Evolutionary conservation across 441 rosid genomes (phyloP).

Genomic region (Manihot esculenta): DNA sequence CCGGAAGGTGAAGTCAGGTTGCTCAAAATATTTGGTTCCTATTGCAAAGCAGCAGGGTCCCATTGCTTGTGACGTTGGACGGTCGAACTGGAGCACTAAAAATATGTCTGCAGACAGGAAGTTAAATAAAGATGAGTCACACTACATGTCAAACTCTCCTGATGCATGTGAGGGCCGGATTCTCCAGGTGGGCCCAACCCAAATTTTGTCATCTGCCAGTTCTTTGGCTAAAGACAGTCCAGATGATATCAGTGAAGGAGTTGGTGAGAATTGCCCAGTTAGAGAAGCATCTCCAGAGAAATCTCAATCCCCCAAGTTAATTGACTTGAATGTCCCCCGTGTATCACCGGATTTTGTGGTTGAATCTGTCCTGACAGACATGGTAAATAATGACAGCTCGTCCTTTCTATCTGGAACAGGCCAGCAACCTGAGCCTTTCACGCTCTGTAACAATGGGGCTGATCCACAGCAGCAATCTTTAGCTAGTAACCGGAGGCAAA

Average conservation of each 20-base stretch:
- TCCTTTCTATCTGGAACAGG: slow-evolving; percentile 29
- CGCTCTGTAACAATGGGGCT: slow-evolving; percentile 24
- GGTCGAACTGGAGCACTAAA: slow-evolving; percentile 37
- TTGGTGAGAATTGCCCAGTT: slow-evolving; percentile 21
- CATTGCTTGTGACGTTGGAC: slow-evolving; percentile 36
- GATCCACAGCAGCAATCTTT: slow-evolving; percentile 25
- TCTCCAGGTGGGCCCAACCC: slow-evolving; percentile 31
- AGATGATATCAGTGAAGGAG: slow-evolving; percentile 36
- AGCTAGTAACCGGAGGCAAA: slow-evolving; percentile 36
- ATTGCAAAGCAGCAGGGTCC: slow-evolving; percentile 27
- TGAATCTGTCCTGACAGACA: slow-evolving; percentile 30
- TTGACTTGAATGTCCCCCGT: slow-evolving; percentile 58
- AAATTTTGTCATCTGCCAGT: slow-evolving; percentile 38
- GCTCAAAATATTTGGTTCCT: slow-evolving; percentile 32
- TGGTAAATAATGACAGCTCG: slow-evolving; percentile 34
- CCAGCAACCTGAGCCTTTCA: slow-evolving; percentile 28
- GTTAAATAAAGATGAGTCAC: slow-evolving; percentile 29
- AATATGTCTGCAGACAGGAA: slow-evolving; percentile 30
- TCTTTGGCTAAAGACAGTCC: slow-evolving; percentile 43
- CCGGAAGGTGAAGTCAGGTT: slow-evolving; percentile 34
- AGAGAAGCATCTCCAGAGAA: slow-evolving; percentile 30
- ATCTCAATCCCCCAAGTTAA: slow-evolving; percentile 29
- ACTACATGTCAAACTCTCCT: slow-evolving; percentile 29
- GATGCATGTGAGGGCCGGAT: slow-evolving; percentile 38
- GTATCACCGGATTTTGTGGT: slow-evolving; percentile 39